phyloP scores from a whole-genome alignment of 306 rosid genomes.

The Cucumis melo region DNA sequence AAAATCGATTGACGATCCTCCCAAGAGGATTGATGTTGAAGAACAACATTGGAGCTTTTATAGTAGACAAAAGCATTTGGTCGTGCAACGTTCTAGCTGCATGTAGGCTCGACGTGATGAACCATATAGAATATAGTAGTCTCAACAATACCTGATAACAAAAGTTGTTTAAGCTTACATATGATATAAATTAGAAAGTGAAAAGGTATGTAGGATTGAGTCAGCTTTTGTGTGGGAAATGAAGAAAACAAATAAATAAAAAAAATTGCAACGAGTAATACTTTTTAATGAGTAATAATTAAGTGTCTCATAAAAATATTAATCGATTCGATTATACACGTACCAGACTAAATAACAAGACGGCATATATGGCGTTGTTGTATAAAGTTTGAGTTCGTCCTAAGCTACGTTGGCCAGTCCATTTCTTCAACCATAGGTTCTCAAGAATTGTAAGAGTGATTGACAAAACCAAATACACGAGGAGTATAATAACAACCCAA shows the following conservation, averaged over 20 bases:
- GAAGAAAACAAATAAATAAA: no score
- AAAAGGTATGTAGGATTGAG: no score
- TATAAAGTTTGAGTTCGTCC: slow-evolving; percentile 31
- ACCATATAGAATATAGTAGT: slow-evolving; percentile 61
- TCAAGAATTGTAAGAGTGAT: slow-evolving; percentile 65
- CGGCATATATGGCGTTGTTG: slow-evolving; percentile 57
- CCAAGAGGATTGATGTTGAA: slow-evolving; percentile 91
- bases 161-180: not conserved
- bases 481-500: slow-evolving; percentile 61
- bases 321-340: slow-evolving; percentile 4
- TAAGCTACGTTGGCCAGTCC: slow-evolving; percentile 50
- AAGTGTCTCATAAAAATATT: not conserved
- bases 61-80: slow-evolving; percentile 63
- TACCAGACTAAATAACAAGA: slow-evolving; percentile 69
- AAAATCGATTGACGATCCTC: slow-evolving; percentile 73
- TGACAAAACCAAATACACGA: slow-evolving; percentile 45
- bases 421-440: slow-evolving; percentile 81
- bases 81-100: slow-evolving; percentile 81
- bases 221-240: not conserved
- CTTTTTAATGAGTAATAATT: no score
- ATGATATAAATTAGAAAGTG: no score
- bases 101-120: slow-evolving; percentile 62
- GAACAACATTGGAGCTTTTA: slow-evolving; percentile 84
- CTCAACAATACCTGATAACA: slow-evolving; percentile 59
- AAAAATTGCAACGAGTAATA: no score